Percentiles rank a stretch among this genome's conserved stretches.
These are phyloP conservation scores for Trichosporon ovoides DNA, from an alignment of 1,284 basidiomycete genomes.

Conservation along the genomic window DNA sequence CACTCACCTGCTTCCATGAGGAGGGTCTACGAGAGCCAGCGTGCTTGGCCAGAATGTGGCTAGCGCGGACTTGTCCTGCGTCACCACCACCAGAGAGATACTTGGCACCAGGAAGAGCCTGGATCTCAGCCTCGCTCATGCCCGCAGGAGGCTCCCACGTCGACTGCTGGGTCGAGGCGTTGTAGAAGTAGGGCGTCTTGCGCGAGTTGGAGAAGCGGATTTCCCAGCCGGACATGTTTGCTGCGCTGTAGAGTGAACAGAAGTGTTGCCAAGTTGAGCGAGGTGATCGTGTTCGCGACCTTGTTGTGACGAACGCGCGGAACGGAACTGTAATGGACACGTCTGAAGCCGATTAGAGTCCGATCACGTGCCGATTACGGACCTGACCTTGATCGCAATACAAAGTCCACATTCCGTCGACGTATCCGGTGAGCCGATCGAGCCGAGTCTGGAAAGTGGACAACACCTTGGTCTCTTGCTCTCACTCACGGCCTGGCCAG, in stretches of 20 bases:
- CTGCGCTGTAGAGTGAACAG: neutral
- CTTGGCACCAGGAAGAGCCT: slow-evolving; percentile 61
- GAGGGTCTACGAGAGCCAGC: slow-evolving; percentile 75
- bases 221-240: slow-evolving; percentile 58
- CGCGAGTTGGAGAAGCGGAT: slow-evolving; percentile 76
- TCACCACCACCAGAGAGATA: slow-evolving; percentile 46
- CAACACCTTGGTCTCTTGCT: neutral
- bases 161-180: slow-evolving; percentile 64
- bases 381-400: no score
- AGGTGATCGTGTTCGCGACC: no score
- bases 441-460: neutral
- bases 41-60: slow-evolving; percentile 94
- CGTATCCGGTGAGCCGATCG: neutral
- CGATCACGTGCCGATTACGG: slow-evolving; percentile 3
- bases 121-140: slow-evolving; percentile 61
- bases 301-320: neutral
- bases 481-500: no score
- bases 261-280: no score
- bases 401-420: no score
- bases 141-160: slow-evolving; percentile 74
- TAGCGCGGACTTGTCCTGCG: slow-evolving; percentile 69
- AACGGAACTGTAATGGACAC: no score
- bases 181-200: slow-evolving; percentile 83
- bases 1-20: slow-evolving; percentile 83
- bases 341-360: neutral